phyloP scores from a whole-genome alignment of 192 early-diverging fungal genomes.

The Umbelopsis isabellina region DNA sequence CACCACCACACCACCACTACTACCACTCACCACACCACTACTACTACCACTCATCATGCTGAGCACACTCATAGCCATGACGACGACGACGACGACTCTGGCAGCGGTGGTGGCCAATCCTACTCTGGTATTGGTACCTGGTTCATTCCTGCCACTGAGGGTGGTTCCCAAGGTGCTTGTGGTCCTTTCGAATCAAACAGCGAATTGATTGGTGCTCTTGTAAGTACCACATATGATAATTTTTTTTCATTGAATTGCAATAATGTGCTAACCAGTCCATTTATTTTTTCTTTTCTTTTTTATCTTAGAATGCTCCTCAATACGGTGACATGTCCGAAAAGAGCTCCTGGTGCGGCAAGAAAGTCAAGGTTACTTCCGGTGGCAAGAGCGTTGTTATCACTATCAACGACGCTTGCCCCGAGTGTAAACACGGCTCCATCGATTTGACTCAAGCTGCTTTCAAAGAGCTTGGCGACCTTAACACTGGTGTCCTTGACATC shows the following conservation, averaged over 20 bases:
- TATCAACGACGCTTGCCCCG: constrained; percentile 52
- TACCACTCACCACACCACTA: neutral
- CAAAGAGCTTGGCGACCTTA: constrained; percentile 33
- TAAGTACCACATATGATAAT: neutral
- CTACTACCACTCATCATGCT: neutral
- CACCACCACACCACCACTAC: neutral
- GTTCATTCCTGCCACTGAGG: constrained; percentile 39
- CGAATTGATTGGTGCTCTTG: constrained; percentile 35
- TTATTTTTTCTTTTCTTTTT: neutral
- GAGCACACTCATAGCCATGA: neutral
- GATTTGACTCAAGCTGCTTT: constrained; percentile 21
- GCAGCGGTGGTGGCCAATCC: neutral
- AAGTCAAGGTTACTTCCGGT: constrained; percentile 36
- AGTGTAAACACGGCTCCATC: constrained; percentile 26
- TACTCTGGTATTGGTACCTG: constrained; percentile 33
- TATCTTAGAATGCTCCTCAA: constrained; percentile 39
- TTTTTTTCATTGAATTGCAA: too few species aligned
- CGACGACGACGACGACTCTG: neutral
- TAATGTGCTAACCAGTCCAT: too few species aligned
- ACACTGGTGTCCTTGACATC: constrained; percentile 44
- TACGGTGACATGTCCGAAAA: constrained; percentile 38
- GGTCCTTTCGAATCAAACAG: constrained; percentile 29
- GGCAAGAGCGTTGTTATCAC: constrained; percentile 41
- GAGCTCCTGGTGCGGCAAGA: constrained; percentile 39
- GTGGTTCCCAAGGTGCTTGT: constrained; percentile 35